Base-by-base conservation (phyloP, 2,329 filamentous ascomycete species). In the Penicillium oxalicum region DNA sequence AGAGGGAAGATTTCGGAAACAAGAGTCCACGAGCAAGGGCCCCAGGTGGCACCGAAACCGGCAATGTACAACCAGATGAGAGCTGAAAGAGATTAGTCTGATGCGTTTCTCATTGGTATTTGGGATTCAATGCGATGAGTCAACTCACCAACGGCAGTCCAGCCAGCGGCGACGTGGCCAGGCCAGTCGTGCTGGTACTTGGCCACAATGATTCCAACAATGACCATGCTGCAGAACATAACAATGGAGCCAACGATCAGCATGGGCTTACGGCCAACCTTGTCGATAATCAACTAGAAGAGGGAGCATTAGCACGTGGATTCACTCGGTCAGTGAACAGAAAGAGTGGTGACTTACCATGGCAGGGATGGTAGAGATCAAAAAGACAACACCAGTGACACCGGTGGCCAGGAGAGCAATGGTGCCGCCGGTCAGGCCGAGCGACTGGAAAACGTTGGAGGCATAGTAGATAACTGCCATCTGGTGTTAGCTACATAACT, bases 391-490 rank as follows among this genome's bases (percentile, higher is more conserved):
- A 7, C 65, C 65, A 2, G 62, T 65, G 13, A 68, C 65, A 40
- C 65, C 65, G 11, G 65, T 68, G 0, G 66, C 66, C 9, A 69
- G 50, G 6, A 68, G 56, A 4, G 62, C 62, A 40, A 61, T 61
- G 2, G 63, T 68, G 4, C 63, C 61, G 18, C 62, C 55, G 1
- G 66, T 67, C 11, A 68, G 51, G n/a, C 67, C 57, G 1, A 70
- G 67, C 8, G 59, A 61, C 3, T 61, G 32, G 26, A 72, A 63
- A 48, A 74, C 58, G 54, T 62, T 60, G n/a, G 66, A 64, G 45
- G 68, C 55, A 60, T 69, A 54, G 51, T 78, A 76, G 9, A 77
- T 74, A 6, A 73, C 59, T 59, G 18, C 4, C 38, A 8, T 24
- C 3, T 2, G 18, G 24, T 67, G 13, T 44, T 27, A 39, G 26